Conservation (phyloP, 2,329 filamentous ascomycete species). For the Venturia asperata region DNA sequence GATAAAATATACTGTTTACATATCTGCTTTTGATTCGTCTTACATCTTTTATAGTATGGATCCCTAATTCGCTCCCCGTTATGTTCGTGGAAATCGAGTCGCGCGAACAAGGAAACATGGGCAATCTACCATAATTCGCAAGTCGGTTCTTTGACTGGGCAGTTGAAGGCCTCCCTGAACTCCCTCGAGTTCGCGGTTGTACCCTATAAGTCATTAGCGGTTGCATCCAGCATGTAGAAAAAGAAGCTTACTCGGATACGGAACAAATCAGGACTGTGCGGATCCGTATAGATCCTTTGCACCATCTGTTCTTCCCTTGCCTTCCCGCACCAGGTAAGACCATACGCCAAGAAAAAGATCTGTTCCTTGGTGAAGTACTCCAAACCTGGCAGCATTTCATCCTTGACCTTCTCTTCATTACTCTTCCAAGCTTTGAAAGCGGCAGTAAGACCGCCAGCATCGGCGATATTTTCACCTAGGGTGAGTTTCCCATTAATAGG, state of each 20-base stretch:
- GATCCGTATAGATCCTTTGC: constrained; percentile 53
- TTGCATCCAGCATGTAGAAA: constrained; percentile 49
- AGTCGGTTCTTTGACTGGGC: constrained; percentile 55
- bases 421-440: constrained; percentile 61
- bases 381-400: constrained; percentile 39
- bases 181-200: constrained; percentile 61
- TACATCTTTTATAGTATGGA: no score
- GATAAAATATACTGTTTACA: no score
- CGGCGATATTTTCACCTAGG: constrained; percentile 64
- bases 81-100: not conserved
- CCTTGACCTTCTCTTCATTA: constrained; percentile 42
- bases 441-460: constrained; percentile 58
- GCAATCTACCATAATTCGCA: constrained; percentile 60
- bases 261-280: constrained; percentile 57
- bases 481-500: constrained; percentile 58
- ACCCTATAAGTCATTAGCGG: constrained; percentile 32
- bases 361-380: constrained; percentile 59
- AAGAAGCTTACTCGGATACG: constrained; percentile 34
- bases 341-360: constrained; percentile 61
- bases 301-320: constrained; percentile 52
- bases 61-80: not conserved
- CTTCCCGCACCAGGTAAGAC: constrained; percentile 62
- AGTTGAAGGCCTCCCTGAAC: constrained; percentile 62
- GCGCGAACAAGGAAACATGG: not conserved
- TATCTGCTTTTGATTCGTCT: not conserved